Evolutionary conservation across 345 rosid genomes (phyloP).

Genomic region (Ceriops tagal): DNA sequence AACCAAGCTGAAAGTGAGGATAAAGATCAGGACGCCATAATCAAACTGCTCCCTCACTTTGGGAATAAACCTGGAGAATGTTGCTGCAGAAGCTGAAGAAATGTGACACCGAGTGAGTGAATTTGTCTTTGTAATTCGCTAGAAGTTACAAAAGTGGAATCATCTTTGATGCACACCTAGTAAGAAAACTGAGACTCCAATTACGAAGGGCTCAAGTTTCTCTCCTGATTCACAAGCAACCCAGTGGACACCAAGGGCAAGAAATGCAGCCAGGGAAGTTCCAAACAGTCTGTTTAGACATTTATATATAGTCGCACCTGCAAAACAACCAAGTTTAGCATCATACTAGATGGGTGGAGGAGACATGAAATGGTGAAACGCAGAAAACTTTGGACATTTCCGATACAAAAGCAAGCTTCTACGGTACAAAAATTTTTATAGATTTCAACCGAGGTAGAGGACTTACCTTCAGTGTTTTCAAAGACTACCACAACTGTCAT

Average conservation of each 20-base stretch:
- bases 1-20: conserved; percentile 44
- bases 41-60: conserved; percentile 34
- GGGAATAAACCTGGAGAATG: conserved; percentile 42
- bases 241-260: conserved; percentile 47
- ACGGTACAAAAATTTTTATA: not conserved
- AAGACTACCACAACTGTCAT: conserved; percentile 52
- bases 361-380: too few species aligned
- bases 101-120: not conserved
- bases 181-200: conserved; percentile 40
- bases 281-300: conserved; percentile 42
- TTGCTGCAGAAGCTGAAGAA: conserved; percentile 37
- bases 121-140: too few species aligned
- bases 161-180: conserved; percentile 27
- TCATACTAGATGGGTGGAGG: not conserved
- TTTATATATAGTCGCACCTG: conserved; percentile 42
- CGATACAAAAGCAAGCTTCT: not conserved
- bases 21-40: conserved; percentile 45
- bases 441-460: not conserved
- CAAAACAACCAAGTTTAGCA: conserved; percentile 1
- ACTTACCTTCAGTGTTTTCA: conserved; percentile 43
- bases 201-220: conserved; percentile 27
- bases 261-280: conserved; percentile 43
- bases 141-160: not conserved
- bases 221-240: conserved; percentile 38
- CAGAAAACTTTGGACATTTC: not conserved